Evolutionary conservation across 805 yeast genomes (phyloP).

Genomic region (Ogataea nonfermentans): DNA sequence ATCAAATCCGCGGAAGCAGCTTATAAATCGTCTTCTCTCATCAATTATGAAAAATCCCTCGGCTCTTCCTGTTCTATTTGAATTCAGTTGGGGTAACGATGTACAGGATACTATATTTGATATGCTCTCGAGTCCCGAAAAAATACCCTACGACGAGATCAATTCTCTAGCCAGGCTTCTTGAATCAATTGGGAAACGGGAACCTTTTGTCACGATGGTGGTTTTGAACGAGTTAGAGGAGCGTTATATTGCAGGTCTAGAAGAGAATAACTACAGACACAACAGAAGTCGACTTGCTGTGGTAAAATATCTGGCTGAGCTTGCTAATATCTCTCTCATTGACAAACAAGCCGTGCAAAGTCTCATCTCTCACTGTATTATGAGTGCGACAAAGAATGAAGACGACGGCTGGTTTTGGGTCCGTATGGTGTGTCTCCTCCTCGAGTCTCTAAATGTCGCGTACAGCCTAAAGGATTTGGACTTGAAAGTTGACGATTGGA

Average conservation of each 20-base stretch:
- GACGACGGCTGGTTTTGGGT: constrained; percentile 73
- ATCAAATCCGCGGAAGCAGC: not conserved
- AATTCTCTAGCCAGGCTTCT: constrained; percentile 49
- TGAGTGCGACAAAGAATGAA: constrained; percentile 63
- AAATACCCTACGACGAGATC: constrained; percentile 57
- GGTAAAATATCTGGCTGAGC: constrained; percentile 55
- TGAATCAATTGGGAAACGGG: constrained; percentile 32
- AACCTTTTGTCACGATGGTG: constrained; percentile 44
- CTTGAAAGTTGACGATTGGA: constrained; percentile 32
- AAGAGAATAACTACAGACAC: constrained; percentile 54
- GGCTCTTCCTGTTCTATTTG: not conserved
- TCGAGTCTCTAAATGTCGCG: constrained; percentile 34
- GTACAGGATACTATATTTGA: not conserved
- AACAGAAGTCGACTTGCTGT: constrained; percentile 64
- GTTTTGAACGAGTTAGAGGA: constrained; percentile 72
- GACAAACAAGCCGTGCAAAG: not conserved
- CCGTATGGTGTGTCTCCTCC: constrained; percentile 47
- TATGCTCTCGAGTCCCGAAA: constrained; percentile 43
- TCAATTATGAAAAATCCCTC: not conserved
- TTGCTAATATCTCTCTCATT: constrained; percentile 25
- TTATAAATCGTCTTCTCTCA: not conserved
- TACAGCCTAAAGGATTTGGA: constrained; percentile 2
- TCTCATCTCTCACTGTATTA: constrained; percentile 50
- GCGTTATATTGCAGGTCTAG: constrained; percentile 62
- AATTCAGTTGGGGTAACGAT: not conserved